These are phyloP conservation scores for Silene conica DNA, from an alignment of 148 eudicot genomes.

Conservation along the genomic window DNA sequence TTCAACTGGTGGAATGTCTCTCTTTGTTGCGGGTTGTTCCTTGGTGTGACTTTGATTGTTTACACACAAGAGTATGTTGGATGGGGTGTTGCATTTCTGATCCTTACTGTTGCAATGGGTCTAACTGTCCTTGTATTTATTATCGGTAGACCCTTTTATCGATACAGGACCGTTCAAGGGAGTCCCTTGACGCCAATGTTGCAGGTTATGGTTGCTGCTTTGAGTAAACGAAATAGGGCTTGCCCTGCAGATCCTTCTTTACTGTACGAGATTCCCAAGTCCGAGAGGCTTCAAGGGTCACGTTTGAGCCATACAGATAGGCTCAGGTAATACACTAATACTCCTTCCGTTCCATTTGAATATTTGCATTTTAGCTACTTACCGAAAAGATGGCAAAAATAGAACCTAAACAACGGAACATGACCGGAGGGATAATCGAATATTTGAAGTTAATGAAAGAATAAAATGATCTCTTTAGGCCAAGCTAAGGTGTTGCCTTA, in stretches of 20 bases:
- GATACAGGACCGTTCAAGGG: constrained; percentile 34
- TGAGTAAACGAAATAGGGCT: constrained; percentile 35
- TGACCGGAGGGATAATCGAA: too few relatives aligned
- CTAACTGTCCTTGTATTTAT: constrained; percentile 28
- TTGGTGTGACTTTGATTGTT: constrained; percentile 58
- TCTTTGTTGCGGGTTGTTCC: constrained; percentile 54
- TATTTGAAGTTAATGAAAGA: too few relatives aligned
- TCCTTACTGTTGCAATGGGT: constrained; percentile 30
- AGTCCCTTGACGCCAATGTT: constrained; percentile 54
- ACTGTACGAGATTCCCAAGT: constrained; percentile 37
- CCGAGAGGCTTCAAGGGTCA: constrained; percentile 32
- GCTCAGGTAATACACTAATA: constrained; percentile 52
- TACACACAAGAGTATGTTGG: constrained; percentile 45
- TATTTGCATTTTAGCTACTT: too few relatives aligned
- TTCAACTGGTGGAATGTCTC: constrained; percentile 83
- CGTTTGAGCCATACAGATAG: constrained; percentile 48
- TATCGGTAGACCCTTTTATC: constrained; percentile 38
- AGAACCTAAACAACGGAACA: too few relatives aligned
- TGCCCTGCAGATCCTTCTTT: constrained; percentile 28
- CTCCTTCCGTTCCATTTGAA: too few relatives aligned
- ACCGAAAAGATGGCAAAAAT: too few relatives aligned
- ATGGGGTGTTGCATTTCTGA: constrained; percentile 43
- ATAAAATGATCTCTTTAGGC: too few relatives aligned
- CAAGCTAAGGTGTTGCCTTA: too few relatives aligned
- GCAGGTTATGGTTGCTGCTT: constrained; percentile 47